Percentiles rank a stretch among this genome's conserved stretches.
phyloP scores from a whole-genome alignment of 148 eudicot genomes.

The Dysphania ambrosioides region DNA sequence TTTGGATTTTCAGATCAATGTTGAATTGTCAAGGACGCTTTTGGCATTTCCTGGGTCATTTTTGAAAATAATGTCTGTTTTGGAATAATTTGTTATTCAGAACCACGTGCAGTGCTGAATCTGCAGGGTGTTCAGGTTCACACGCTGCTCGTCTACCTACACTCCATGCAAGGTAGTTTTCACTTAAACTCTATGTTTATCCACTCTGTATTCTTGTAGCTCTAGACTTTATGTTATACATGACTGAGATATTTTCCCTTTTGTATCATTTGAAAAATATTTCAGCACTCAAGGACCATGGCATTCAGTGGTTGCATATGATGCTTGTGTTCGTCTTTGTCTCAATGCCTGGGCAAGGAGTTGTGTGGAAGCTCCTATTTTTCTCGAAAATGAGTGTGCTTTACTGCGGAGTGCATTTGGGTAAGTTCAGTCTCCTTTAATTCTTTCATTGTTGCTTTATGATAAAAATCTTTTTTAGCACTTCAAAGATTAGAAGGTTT shows the following conservation, averaged over 20 bases:
- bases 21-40: constrained; percentile 21
- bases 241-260: background rate
- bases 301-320: constrained; percentile 84
- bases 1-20: constrained; percentile 33
- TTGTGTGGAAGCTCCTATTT: constrained; percentile 85
- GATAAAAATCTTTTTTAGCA: background rate
- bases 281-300: constrained; percentile 90
- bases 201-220: background rate
- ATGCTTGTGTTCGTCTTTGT: constrained; percentile 93
- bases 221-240: background rate
- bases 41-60: background rate
- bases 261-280: constrained; percentile 12
- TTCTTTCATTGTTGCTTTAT: background rate
- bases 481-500: background rate
- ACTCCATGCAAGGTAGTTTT: constrained; percentile 83
- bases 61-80: background rate
- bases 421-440: constrained; percentile 38
- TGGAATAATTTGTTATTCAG: constrained; percentile 36
- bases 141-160: constrained; percentile 78
- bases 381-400: constrained; percentile 89
- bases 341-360: constrained; percentile 98
- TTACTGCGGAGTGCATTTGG: constrained; percentile 70
- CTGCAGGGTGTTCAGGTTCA: constrained; percentile 56
- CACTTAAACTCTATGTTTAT: background rate
- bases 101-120: constrained; percentile 43